phyloP scores from a whole-genome alignment of 345 rosid genomes.

The Rubroshorea leprosula region DNA sequence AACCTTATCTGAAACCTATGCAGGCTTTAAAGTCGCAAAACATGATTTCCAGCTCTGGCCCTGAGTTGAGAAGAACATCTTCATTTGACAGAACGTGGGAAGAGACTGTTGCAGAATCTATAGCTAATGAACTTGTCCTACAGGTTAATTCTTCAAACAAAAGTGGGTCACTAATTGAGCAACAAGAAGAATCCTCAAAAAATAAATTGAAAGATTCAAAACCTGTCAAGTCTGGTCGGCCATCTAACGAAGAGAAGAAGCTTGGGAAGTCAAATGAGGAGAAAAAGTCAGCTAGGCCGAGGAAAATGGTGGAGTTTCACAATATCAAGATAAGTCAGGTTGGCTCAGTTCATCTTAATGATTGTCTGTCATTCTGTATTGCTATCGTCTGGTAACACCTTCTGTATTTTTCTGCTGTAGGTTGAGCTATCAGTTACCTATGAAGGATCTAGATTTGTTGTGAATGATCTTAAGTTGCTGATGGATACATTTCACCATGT shows the following conservation, averaged over 20 bases:
- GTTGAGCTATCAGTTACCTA: conserved; percentile 86
- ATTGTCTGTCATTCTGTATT: not conserved
- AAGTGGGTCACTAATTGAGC: conserved; percentile 35
- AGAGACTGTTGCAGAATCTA: conserved; percentile 85
- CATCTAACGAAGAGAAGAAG: conserved; percentile 90
- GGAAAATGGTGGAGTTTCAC: conserved; percentile 86
- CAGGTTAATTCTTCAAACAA: conserved; percentile 21
- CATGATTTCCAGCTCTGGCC: conserved; percentile 2
- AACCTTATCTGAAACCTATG: conserved; percentile 8
- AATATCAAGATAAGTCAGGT: conserved; percentile 97
- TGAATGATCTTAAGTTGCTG: conserved; percentile 88
- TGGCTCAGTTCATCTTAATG: conserved; percentile 14
- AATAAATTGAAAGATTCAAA: conserved; percentile 63
- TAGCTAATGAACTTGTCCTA: conserved; percentile 72
- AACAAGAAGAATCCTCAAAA: conserved; percentile 62
- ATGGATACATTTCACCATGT: conserved; percentile 91
- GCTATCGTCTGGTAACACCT: not conserved
- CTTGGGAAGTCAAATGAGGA: conserved; percentile 72
- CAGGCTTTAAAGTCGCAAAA: conserved; percentile 43
- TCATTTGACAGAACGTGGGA: conserved; percentile 87
- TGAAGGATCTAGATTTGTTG: conserved; percentile 64
- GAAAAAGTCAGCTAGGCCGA: conserved; percentile 72
- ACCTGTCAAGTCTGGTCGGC: conserved; percentile 60
- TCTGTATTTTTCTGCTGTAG: conserved; percentile 29
- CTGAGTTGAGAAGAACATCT: conserved; percentile 81